These are phyloP conservation scores for Xanthoceras sorbifolium DNA, from an alignment of 345 rosid genomes.

Conservation along the genomic window DNA sequence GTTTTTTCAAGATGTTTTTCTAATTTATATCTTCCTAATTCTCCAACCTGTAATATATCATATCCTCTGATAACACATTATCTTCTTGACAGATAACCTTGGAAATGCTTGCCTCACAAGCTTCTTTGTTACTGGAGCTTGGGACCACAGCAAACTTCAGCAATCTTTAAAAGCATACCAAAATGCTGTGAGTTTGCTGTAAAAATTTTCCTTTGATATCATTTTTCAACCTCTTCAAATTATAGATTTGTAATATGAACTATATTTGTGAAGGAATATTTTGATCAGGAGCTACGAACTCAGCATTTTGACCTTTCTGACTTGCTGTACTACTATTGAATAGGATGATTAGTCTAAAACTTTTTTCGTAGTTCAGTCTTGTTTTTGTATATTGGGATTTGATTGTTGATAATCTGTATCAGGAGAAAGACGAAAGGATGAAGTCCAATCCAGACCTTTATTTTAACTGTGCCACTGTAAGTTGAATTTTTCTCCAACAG, in stretches of 20 bases:
- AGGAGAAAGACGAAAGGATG: slow-evolving; percentile 74
- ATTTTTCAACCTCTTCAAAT: slow-evolving; percentile 1
- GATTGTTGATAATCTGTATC: slow-evolving; percentile 24
- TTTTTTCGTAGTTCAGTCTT: background rate
- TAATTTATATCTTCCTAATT: background rate
- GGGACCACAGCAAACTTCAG: slow-evolving; percentile 69
- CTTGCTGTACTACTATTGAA: background rate
- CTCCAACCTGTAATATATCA: background rate
- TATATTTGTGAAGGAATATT: slow-evolving; percentile 2
- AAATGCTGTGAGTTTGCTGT: slow-evolving; percentile 60
- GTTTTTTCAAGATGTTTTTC: background rate
- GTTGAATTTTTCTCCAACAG: slow-evolving; percentile 19
- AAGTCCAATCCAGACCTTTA: slow-evolving; percentile 68
- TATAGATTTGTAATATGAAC: background rate
- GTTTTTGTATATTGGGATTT: background rate
- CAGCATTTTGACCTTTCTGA: slow-evolving; percentile 1
- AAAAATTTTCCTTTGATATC: slow-evolving; percentile 5
- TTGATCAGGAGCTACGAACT: background rate
- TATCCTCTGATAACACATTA: slow-evolving; percentile 13
- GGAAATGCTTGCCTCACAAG: slow-evolving; percentile 79
- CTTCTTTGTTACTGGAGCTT: slow-evolving; percentile 65
- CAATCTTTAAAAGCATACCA: slow-evolving; percentile 76
- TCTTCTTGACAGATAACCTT: slow-evolving; percentile 58
- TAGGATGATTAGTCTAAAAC: slow-evolving; percentile 1
- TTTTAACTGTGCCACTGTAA: slow-evolving; percentile 72